A percentile compares a stretch with the other conserved stretches of the same genome.
Evolutionary conservation across 2,329 filamentous ascomycete genomes (phyloP).

Genomic region (Nannizziopsis barbatae): DNA sequence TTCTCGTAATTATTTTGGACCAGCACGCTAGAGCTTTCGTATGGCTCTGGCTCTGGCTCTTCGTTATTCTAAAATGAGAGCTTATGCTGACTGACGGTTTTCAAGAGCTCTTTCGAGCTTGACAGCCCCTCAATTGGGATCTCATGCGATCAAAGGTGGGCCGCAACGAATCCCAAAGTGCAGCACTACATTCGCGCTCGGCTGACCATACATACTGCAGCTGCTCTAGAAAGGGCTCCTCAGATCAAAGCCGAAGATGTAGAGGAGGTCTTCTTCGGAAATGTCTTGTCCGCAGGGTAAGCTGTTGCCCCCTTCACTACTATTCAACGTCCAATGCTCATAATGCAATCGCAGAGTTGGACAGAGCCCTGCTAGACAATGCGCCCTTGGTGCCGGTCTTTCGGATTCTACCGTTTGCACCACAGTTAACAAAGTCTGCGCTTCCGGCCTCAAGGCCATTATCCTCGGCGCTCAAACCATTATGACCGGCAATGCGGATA

Average conservation of each 20-base stretch:
- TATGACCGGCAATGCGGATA: constrained; percentile 85
- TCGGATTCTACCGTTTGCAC: constrained; percentile 69
- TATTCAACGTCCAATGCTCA: constrained; percentile 1
- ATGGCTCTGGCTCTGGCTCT: neutral
- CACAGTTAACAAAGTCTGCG: constrained; percentile 98
- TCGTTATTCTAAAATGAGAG: neutral
- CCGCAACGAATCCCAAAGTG: neutral
- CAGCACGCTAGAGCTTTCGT: neutral
- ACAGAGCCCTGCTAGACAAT: constrained; percentile 92
- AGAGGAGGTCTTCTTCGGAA: constrained; percentile 95
- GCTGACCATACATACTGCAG: constrained; percentile 25
- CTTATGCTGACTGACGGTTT: constrained; percentile 1
- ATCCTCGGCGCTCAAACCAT: constrained; percentile 94
- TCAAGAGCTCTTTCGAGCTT: constrained; percentile 78
- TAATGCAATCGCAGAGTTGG: constrained; percentile 55
- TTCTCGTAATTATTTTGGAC: neutral
- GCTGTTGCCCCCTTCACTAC: constrained; percentile 4
- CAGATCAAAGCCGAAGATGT: constrained; percentile 80
- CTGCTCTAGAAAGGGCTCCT: constrained; percentile 73
- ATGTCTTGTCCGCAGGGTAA: constrained; percentile 92
- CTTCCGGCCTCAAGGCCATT: constrained; percentile 86
- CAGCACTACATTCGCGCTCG: neutral
- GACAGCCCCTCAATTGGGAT: constrained; percentile 74
- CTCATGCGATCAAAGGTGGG: constrained; percentile 82
- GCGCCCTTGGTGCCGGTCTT: constrained; percentile 79